phyloP scores from a whole-genome alignment of 1,139 yeast species.

The Yamadazyma conglobata region DNA sequence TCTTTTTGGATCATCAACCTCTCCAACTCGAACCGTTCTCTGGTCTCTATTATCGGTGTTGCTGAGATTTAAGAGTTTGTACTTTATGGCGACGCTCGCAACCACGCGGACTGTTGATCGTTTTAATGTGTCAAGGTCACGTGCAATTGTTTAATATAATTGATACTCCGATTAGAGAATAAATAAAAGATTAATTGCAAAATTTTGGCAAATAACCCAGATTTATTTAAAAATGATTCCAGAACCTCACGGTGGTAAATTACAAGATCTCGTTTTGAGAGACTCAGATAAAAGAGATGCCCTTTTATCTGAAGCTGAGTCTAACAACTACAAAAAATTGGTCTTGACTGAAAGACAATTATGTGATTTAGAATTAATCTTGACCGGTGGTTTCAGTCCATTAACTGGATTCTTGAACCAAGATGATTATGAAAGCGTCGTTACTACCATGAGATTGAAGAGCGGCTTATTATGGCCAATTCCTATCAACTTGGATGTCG shows the following conservation, averaged over 20 bases:
- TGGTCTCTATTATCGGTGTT: too few relatives aligned
- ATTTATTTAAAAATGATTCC: slow-evolving; percentile 42
- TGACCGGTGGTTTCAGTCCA: slow-evolving; percentile 95
- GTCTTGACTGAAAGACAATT: slow-evolving; percentile 81
- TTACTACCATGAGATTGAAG: slow-evolving; percentile 67
- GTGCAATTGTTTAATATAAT: slow-evolving; percentile 4
- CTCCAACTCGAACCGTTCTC: too few relatives aligned
- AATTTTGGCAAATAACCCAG: neutral
- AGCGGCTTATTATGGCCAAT: slow-evolving; percentile 87
- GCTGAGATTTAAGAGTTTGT: too few relatives aligned
- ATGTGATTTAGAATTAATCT: slow-evolving; percentile 87
- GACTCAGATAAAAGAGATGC: slow-evolving; percentile 61
- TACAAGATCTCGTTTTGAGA: slow-evolving; percentile 82
- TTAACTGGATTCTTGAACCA: slow-evolving; percentile 80
- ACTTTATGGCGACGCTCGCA: too few relatives aligned
- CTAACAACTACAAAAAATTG: slow-evolving; percentile 45
- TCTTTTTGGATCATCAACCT: too few relatives aligned
- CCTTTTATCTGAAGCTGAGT: slow-evolving; percentile 55
- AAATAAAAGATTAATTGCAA: too few relatives aligned
- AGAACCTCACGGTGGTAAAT: slow-evolving; percentile 85
- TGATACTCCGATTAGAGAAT: too few relatives aligned
- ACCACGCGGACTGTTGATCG: too few relatives aligned
- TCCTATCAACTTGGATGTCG: slow-evolving; percentile 86
- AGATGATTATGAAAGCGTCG: slow-evolving; percentile 78
- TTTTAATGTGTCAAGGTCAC: slow-evolving; percentile 5